Conservation (phyloP, 2,329 filamentous ascomycete genomes). For the Colletotrichum liaoningense region DNA sequence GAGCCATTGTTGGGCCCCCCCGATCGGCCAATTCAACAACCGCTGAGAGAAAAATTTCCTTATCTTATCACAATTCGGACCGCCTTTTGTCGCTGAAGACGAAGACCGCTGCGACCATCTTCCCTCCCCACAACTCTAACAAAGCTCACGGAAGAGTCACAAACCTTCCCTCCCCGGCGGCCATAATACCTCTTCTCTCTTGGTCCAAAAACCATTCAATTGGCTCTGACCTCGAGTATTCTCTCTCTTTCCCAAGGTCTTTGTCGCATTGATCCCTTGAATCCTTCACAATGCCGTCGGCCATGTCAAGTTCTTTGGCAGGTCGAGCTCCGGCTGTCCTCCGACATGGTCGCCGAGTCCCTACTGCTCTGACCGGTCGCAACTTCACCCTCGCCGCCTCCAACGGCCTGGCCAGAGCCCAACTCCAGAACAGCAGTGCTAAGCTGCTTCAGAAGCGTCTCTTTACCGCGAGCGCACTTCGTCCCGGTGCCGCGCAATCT, state of each 20-base stretch:
- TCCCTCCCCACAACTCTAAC: slow-evolving; percentile 27
- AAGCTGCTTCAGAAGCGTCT: slow-evolving; percentile 57
- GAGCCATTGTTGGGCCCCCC: slow-evolving; percentile 28
- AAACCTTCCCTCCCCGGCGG: slow-evolving; percentile 31
- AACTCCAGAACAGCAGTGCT: slow-evolving; percentile 46
- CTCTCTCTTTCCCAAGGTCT: slow-evolving; percentile 13
- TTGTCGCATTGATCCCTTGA: slow-evolving; percentile 22
- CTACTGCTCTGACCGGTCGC: slow-evolving; percentile 56
- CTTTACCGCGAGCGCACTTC: slow-evolving; percentile 58
- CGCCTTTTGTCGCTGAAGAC: slow-evolving; percentile 35
- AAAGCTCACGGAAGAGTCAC: slow-evolving; percentile 35
- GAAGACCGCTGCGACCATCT: slow-evolving; percentile 16
- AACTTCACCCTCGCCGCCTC: slow-evolving; percentile 54
- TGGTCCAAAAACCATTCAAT: slow-evolving; percentile 36
- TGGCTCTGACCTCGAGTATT: slow-evolving; percentile 34
- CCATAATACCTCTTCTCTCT: slow-evolving; percentile 26
- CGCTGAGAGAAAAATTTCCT: slow-evolving; percentile 38
- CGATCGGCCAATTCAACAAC: slow-evolving; percentile 33
- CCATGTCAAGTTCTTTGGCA: slow-evolving; percentile 57
- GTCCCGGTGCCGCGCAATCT: slow-evolving; percentile 65
- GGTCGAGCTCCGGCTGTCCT: slow-evolving; percentile 69
- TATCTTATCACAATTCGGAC: slow-evolving; percentile 36
- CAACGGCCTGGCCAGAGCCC: slow-evolving; percentile 46
- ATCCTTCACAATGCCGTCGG: slow-evolving; percentile 49
- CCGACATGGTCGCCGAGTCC: slow-evolving; percentile 64